Conservation (phyloP, 1,284 basidiomycete genomes). For the Ustilago lituana region DNA sequence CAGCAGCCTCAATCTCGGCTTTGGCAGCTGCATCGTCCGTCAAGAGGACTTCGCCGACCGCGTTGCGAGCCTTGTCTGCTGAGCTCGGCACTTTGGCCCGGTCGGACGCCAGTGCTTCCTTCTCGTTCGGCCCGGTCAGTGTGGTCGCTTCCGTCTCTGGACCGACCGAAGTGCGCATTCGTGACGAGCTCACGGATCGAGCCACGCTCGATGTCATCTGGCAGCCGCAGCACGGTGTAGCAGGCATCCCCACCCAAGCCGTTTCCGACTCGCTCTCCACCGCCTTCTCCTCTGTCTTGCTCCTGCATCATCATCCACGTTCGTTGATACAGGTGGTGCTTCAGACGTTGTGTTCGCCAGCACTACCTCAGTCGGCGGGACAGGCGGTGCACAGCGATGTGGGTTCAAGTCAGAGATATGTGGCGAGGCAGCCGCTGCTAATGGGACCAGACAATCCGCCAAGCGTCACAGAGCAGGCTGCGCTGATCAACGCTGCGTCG, state of each 20-base stretch:
- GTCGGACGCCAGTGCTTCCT: conserved; percentile 54
- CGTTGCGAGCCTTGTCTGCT: conserved; percentile 35
- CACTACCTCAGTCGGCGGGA: conserved; percentile 21
- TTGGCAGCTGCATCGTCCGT: neutral
- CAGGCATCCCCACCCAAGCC: conserved; percentile 58
- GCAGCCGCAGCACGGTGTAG: conserved; percentile 69
- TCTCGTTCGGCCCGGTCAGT: conserved; percentile 49
- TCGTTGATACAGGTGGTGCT: conserved; percentile 75
- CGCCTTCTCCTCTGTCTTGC: conserved; percentile 65
- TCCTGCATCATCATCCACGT: conserved; percentile 70
- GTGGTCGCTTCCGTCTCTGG: conserved; percentile 69
- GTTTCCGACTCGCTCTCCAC: conserved; percentile 19
- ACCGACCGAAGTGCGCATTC: conserved; percentile 71
- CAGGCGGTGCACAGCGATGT: conserved; percentile 11
- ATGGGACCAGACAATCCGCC: conserved; percentile 62
- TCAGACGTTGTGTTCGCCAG: conserved; percentile 71
- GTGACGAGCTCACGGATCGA: conserved; percentile 71
- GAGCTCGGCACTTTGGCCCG: conserved; percentile 34
- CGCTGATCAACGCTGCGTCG: conserved; percentile 72
- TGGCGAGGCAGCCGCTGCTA: conserved; percentile 41
- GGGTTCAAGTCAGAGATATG: conserved; percentile 15
- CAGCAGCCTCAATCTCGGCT: neutral
- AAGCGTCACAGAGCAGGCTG: conserved; percentile 67
- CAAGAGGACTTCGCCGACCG: conserved; percentile 28
- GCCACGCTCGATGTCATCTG: conserved; percentile 71